Base-by-base conservation (phyloP, 2,329 filamentous ascomycete genomes). In the Venturia asperata region DNA sequence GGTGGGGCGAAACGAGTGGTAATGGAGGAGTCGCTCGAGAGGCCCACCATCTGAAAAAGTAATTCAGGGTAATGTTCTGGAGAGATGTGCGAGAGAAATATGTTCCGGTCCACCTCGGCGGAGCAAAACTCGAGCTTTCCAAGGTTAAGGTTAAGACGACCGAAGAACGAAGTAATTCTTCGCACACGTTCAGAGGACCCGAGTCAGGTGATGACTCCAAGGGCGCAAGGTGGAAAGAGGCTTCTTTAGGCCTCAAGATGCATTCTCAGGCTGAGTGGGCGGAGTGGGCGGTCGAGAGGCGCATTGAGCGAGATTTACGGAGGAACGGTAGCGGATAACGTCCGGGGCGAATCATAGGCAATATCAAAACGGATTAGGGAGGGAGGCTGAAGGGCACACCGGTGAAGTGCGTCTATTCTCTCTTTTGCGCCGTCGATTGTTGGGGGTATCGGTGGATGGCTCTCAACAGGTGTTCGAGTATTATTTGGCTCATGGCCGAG, bases 261-360 rank as follows among this genome's bases (percentile, higher is more conserved):
- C 19, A n/a, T 34, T 34, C 27, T 58, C 52, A 37, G 52, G 27
- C 52, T 37, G 52, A n/a, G 30, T 58, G 27, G 30, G 27, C 52
- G 30, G 17, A 58, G 27, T 37, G 15, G 52, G 11, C 52, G 52
- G 52, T 58, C 27, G 30, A 37, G 19, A n/a, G 21, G 47, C 47
- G 47, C 47, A 52, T 52, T 52, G 21, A 52, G 47, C n/a, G 47
- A 52, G 21, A 52, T 27, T 52, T 21, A n/a, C n/a, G n/a, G n/a
- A n/a, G n/a, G n/a, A 27, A 52, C 47, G 21, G 52, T 37, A 24
- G 52, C 37, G 27, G 30, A 58, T 58, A 27, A 58, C 52, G 52
- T 37, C 37, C 30, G 19, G 27, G 27, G 30, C 27, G 52, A 34
- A 58, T 37, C 27, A 58, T 58, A 34, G 17, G 30, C 30, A 3